phyloP scores from a whole-genome alignment of 164 flowering plant genomes.

The Stephania cephalantha region DNA sequence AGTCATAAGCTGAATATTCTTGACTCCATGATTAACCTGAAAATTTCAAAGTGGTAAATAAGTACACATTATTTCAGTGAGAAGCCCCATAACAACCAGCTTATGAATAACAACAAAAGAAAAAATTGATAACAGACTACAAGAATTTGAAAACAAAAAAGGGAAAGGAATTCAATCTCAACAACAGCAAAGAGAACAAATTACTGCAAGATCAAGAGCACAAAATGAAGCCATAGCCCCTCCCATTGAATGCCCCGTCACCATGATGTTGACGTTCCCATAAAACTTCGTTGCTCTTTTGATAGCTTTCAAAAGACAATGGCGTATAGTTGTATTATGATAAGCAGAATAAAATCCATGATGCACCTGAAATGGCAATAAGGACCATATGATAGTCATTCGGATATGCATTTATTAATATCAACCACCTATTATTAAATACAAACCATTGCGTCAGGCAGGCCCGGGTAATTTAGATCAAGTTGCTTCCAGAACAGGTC shows the following conservation, averaged over 20 bases:
- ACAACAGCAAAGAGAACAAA: not conserved
- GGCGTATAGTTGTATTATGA: constrained; percentile 81
- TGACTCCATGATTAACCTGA: constrained; percentile 57
- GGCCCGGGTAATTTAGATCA: constrained; percentile 78
- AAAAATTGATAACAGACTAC: no score
- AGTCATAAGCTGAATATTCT: constrained; percentile 69
- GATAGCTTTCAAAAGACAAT: constrained; percentile 61
- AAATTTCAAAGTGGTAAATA: not conserved
- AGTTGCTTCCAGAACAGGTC: constrained; percentile 95
- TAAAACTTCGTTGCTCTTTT: constrained; percentile 52
- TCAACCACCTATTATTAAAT: not conserved
- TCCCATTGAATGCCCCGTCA: constrained; percentile 99
- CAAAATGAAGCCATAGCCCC: constrained; percentile 98
- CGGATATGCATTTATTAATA: not conserved
- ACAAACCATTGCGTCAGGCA: constrained; percentile 85
- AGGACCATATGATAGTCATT: not conserved
- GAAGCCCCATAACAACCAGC: not conserved
- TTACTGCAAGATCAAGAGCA: constrained; percentile 80
- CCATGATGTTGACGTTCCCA: constrained; percentile 65
- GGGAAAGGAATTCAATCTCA: no score
- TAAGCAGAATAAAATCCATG: constrained; percentile 91
- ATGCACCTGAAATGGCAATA: constrained; percentile 61
- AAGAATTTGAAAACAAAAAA: not conserved
- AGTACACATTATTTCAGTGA: not conserved
- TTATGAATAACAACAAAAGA: no score